phyloP scores from a whole-genome alignment of 106 monocot genomes.

The Dioscorea alata region DNA sequence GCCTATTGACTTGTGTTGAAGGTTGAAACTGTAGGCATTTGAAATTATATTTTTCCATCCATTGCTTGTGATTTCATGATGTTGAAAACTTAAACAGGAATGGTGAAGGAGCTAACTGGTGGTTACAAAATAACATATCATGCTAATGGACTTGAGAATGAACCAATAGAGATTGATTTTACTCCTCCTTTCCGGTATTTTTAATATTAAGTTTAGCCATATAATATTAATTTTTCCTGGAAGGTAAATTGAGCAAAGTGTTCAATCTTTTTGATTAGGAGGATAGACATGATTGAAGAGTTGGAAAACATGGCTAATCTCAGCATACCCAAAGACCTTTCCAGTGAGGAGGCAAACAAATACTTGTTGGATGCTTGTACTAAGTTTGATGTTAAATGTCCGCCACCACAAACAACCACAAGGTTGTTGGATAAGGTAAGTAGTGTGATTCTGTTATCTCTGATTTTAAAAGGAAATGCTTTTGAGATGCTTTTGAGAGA shows the following conservation, averaged over 20 bases:
- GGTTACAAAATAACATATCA: slow-evolving; percentile 90
- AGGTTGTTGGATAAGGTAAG: slow-evolving; percentile 84
- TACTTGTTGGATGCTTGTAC: slow-evolving; percentile 77
- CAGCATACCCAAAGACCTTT: slow-evolving; percentile 79
- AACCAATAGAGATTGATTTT: slow-evolving; percentile 94
- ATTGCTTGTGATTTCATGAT: no score
- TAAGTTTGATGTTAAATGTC: slow-evolving; percentile 87
- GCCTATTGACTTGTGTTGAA: no score
- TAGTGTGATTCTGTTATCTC: background rate
- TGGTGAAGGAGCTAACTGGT: slow-evolving; percentile 89
- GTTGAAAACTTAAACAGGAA: slow-evolving; percentile 36
- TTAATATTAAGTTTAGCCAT: background rate
- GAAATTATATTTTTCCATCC: no score
- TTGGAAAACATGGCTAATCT: slow-evolving; percentile 68
- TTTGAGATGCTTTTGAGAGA: no score
- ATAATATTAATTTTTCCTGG: background rate
- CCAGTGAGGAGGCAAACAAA: slow-evolving; percentile 78
- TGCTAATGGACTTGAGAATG: slow-evolving; percentile 75
- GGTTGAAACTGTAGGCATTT: no score
- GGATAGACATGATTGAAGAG: slow-evolving; percentile 86
- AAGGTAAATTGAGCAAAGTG: slow-evolving; percentile 1
- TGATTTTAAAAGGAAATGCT: no score
- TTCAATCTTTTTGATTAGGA: slow-evolving; percentile 24
- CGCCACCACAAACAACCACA: slow-evolving; percentile 81
- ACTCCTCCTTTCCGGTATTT: slow-evolving; percentile 88